Base-by-base conservation (phyloP, 73 alveolate species). In the Paraurostyla sp. region DNA sequence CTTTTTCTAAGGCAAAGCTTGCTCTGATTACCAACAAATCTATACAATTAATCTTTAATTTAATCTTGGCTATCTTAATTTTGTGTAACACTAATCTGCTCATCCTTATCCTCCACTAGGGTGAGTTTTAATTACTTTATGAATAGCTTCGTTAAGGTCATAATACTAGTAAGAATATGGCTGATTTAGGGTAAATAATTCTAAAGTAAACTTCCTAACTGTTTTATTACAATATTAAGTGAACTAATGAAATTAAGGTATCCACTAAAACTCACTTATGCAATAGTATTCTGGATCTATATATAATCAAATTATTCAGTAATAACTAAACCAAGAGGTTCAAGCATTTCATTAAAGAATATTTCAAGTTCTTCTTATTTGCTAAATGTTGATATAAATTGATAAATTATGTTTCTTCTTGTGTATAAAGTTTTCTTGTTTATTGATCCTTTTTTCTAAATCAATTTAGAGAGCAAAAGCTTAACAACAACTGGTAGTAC, bases 401-500 rank as follows among this genome's bases (percentile, higher is more conserved):
- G 16, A 63, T 80, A 89, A 0, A 89, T 76, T 9, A 89, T 89
- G 29, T 50, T 62, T 81, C 94, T 58, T 29, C 87, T 76, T 13
- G 73, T 38, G 32, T 80, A 42, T 2, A 80, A 1, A 18, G 84
- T 11, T 76, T 80, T 89, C 75, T 51, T 30, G 25, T 56, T 71
- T 23, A 85, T 85, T 40, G 78, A 32, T 4, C 94, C 94, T 35
- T 60, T 80, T 60, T 89, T 89, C 76, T 63, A 80, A 13, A 40
- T 0, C 9, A 89, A 76, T 58, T 80, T 89, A 20, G 87, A 36
- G 29, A 45, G 46, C 27, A 89, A 58, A 4, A 89, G 41, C 73
- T 71, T 80, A 4, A 89, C 65, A 20, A 89, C 52, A 20, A 89
- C 45, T 11, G 94, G 94, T 15, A 89, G 62, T 1, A 89, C 75